phyloP scores from a whole-genome alignment of 2,329 filamentous ascomycete species.

The Epichloe hybrida region DNA sequence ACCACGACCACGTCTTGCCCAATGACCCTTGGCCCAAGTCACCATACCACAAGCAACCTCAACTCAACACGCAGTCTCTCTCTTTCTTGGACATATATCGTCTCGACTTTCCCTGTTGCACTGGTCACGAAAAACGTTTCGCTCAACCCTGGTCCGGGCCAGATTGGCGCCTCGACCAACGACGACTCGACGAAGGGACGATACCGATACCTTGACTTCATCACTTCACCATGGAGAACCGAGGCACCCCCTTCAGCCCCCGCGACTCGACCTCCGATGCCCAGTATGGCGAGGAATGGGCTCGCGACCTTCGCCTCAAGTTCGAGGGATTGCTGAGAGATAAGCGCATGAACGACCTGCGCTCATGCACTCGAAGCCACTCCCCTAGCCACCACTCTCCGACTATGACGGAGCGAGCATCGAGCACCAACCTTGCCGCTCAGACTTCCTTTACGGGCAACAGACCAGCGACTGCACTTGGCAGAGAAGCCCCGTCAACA shows the following conservation, averaged over 20 bases:
- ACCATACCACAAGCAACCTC: neutral
- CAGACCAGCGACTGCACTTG: slow-evolving; percentile 34
- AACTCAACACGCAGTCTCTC: neutral
- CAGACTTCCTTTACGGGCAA: slow-evolving; percentile 24
- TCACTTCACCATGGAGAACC: slow-evolving; percentile 22
- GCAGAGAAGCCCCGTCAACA: slow-evolving; percentile 18
- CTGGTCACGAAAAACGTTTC: neutral
- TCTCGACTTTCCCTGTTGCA: neutral
- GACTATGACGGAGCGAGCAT: slow-evolving; percentile 34
- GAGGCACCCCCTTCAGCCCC: slow-evolving; percentile 21
- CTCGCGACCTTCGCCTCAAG: slow-evolving; percentile 63
- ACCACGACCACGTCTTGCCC: slow-evolving; percentile 3
- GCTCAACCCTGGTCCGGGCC: neutral
- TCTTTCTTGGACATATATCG: neutral
- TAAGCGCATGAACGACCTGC: slow-evolving; percentile 72
- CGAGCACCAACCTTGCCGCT: slow-evolving; percentile 33
- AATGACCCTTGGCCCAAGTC: neutral
- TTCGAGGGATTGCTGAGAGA: slow-evolving; percentile 81
- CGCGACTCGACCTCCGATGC: slow-evolving; percentile 13
- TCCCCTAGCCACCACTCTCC: slow-evolving; percentile 49
- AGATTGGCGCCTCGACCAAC: neutral
- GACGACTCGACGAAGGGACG: neutral
- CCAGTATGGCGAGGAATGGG: slow-evolving; percentile 58
- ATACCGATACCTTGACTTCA: neutral
- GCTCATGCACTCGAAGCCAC: slow-evolving; percentile 37